Percentiles rank a stretch among this genome's conserved stretches.
These are phyloP conservation scores for Dioscorea alata DNA, from an alignment of 106 monocot genomes.

Conservation along the genomic window DNA sequence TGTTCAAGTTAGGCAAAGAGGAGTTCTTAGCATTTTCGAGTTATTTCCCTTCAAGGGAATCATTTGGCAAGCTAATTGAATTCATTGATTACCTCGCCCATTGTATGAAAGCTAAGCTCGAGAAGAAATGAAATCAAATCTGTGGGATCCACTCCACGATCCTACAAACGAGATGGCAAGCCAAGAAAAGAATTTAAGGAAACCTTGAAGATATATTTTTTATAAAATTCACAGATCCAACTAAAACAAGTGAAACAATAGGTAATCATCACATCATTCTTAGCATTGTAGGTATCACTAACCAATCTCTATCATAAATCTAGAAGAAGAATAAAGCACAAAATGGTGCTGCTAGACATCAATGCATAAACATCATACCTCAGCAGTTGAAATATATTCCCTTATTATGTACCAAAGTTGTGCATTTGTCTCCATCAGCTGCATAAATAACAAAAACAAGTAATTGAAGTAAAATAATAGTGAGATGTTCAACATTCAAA, in stretches of 20 bases:
- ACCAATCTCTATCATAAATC: too few species aligned
- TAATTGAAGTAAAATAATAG: neutral
- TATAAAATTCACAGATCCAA: neutral
- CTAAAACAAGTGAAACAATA: neutral
- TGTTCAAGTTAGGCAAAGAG: too few species aligned
- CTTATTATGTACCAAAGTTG: slow-evolving; percentile 97
- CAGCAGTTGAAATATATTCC: slow-evolving; percentile 90
- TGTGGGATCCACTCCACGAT: slow-evolving; percentile 85
- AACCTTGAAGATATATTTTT: neutral
- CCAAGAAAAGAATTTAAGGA: neutral
- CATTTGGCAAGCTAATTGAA: too few species aligned
- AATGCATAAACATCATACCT: slow-evolving; percentile 39
- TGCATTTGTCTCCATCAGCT: slow-evolving; percentile 99
- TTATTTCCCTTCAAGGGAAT: too few species aligned
- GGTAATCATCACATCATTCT: too few species aligned
- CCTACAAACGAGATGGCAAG: slow-evolving; percentile 26
- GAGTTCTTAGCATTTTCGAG: too few species aligned
- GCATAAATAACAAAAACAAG: slow-evolving; percentile 15
- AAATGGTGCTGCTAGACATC: neutral
- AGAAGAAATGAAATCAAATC: slow-evolving; percentile 96
- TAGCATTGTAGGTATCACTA: too few species aligned
- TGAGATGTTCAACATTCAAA: slow-evolving; percentile 1
- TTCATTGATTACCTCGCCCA: slow-evolving; percentile 58
- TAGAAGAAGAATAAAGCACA: neutral
- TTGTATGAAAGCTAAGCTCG: slow-evolving; percentile 92